Conservation (phyloP, 345 rosid species). For the Citrus cavaleriei region DNA sequence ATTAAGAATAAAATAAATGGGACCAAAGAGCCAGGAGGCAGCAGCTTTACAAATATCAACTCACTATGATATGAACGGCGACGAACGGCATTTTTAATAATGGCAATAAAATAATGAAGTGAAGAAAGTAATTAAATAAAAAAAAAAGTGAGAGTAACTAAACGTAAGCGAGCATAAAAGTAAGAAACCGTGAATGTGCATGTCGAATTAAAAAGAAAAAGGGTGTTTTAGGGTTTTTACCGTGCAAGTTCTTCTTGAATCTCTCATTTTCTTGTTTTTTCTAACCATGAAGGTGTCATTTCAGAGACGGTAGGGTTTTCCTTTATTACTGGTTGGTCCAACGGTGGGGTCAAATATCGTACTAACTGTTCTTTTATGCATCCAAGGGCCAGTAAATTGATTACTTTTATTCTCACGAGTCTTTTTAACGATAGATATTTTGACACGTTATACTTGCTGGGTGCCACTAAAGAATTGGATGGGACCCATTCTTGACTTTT, state of each 20-base stretch:
- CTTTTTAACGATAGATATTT: neutral
- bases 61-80: neutral
- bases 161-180: neutral
- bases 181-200: too few species aligned
- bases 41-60: neutral
- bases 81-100: neutral
- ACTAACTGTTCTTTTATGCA: neutral
- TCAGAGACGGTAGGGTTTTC: neutral
- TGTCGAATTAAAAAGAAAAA: too few species aligned
- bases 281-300: neutral
- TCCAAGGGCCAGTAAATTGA: neutral
- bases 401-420: neutral
- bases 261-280: neutral
- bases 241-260: neutral
- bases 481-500: neutral
- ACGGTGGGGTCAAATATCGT: neutral
- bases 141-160: neutral
- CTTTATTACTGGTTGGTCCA: neutral
- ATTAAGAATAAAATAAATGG: neutral
- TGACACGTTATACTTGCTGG: neutral
- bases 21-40: neutral
- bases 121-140: too few species aligned
- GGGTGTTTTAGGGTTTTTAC: neutral
- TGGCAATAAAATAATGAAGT: neutral
- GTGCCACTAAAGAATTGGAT: neutral